Evolutionary conservation across 495 filamentous ascomycete genomes (phyloP), one percentile per base, ranked within the genome.

Genomic region (Hypoxylon lenormandii): DNA sequence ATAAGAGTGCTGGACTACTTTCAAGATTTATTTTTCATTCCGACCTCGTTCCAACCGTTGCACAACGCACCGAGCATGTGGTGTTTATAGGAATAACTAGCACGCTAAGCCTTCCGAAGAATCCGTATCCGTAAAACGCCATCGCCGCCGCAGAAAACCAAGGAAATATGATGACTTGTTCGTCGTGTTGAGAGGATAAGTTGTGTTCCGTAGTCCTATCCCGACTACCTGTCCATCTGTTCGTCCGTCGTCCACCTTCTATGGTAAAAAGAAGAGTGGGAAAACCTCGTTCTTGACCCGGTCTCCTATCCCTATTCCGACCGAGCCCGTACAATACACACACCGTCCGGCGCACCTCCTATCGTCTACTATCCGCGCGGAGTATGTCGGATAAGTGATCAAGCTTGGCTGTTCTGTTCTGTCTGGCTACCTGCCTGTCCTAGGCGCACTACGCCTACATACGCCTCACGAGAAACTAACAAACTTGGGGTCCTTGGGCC

Each of bases 401-500:
- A 33, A 33, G 30, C 6, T 33, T 33, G 26, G 3, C 26, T 28
- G 26, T 3, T 28, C 7, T 28, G 7, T 28, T 28, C n/a, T 28
- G 7, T 28, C 7, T 28, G 26, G 26, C 26, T 3, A 28, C n/a
- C n/a, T n/a, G n/a, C n/a, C n/a, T n/a, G n/a, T n/a, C n/a, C n/a
- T n/a, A 47, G 4, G 3, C 15, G 43, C 43, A 47, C 8, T n/a
- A 42, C n/a, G 13, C 38, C 3, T 12, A 6, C 43, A 47, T 18
- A 19, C 16, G 12, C 23, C 23, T 75, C 53, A 96, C 22, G 92
- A 95, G 78, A 97, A 97, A 57, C 91, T 94, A 10, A 97, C 92
- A 75, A 96, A 96, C 82, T 96, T 97, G 59, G 93, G 92, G 84
- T 97, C 95, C 76, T 88, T 87, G 51, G 95, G 95, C 72, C 87